Conservation (phyloP, 2,329 filamentous ascomycete genomes). For the Phyllosticta citribraziliensis region DNA sequence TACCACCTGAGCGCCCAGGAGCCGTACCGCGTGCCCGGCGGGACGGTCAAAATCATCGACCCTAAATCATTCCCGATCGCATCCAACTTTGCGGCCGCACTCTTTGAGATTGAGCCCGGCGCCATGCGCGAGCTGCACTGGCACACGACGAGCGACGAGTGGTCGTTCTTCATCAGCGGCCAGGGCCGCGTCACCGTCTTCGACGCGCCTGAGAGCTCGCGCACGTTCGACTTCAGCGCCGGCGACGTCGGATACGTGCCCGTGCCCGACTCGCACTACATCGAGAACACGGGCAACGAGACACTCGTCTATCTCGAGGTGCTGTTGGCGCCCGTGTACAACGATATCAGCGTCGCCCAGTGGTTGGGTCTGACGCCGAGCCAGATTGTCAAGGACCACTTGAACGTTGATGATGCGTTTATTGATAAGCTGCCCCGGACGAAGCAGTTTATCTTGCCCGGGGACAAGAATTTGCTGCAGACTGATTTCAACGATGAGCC, state of each 20-base stretch:
- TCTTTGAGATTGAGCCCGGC: slow-evolving; percentile 51
- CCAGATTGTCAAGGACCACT: slow-evolving; percentile 28
- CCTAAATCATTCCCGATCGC: slow-evolving; percentile 48
- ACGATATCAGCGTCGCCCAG: slow-evolving; percentile 47
- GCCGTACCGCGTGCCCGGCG: slow-evolving; percentile 44
- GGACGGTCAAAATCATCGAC: slow-evolving; percentile 51
- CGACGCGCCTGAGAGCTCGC: slow-evolving; percentile 38
- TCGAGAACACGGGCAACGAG: slow-evolving; percentile 51
- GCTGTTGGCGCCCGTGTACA: slow-evolving; percentile 42
- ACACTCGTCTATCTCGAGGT: slow-evolving; percentile 53
- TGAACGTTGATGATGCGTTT: slow-evolving; percentile 20
- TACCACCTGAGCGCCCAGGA: slow-evolving; percentile 39
- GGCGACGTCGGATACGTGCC: slow-evolving; percentile 53
- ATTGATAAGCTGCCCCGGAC: slow-evolving; percentile 25
- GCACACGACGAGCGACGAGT: slow-evolving; percentile 52
- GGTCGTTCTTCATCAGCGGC: slow-evolving; percentile 51
- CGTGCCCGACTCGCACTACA: slow-evolving; percentile 45
- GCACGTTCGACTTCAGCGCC: slow-evolving; percentile 50
- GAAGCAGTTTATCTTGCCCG: slow-evolving; percentile 31
- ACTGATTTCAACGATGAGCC: slow-evolving; percentile 27
- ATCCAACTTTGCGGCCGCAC: slow-evolving; percentile 43
- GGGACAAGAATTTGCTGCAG: slow-evolving; percentile 25
- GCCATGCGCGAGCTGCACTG: slow-evolving; percentile 57
- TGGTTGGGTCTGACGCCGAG: slow-evolving; percentile 45
- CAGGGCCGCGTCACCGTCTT: slow-evolving; percentile 48